Conservation (phyloP, 2,329 filamentous ascomycete genomes). For the Sporothrix luriei region DNA sequence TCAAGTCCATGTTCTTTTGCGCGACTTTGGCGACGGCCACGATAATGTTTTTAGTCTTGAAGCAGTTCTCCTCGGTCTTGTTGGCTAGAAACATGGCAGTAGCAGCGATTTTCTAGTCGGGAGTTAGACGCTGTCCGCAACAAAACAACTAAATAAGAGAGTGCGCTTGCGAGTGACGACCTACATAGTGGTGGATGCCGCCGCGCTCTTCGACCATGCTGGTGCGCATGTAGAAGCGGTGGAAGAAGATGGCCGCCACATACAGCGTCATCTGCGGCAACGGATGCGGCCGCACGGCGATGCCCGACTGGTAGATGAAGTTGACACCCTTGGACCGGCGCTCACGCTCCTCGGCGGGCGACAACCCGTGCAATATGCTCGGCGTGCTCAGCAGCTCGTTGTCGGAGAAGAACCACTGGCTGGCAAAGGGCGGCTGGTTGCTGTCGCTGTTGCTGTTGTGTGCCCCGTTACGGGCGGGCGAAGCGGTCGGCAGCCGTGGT, state of each 20-base stretch:
- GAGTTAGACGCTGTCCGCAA: conserved; percentile 7
- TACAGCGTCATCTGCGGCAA: conserved; percentile 89
- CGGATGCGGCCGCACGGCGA: conserved; percentile 68
- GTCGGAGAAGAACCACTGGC: conserved; percentile 87
- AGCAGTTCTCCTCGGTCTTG: conserved; percentile 95
- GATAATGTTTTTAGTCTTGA: conserved; percentile 93
- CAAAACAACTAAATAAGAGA: no score
- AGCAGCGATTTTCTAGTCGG: conserved; percentile 72
- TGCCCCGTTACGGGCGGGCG: neutral
- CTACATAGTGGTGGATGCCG: conserved; percentile 87
- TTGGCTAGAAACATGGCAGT: conserved; percentile 92
- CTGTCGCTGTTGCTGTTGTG: neutral
- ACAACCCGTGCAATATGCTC: conserved; percentile 79
- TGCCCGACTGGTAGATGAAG: conserved; percentile 93
- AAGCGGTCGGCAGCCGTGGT: conserved; percentile 8
- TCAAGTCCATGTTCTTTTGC: conserved; percentile 86
- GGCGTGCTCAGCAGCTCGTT: conserved; percentile 82
- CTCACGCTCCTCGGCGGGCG: conserved; percentile 74
- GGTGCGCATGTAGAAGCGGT: conserved; percentile 91
- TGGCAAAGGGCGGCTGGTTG: conserved; percentile 40
- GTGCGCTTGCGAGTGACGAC: conserved; percentile 40
- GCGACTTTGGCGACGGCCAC: conserved; percentile 92
- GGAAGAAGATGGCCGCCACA: conserved; percentile 91
- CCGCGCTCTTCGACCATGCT: conserved; percentile 75
- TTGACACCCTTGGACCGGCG: conserved; percentile 89